Base-by-base conservation (phyloP, 139 green algal species). In the Micromonas commoda region DNA sequence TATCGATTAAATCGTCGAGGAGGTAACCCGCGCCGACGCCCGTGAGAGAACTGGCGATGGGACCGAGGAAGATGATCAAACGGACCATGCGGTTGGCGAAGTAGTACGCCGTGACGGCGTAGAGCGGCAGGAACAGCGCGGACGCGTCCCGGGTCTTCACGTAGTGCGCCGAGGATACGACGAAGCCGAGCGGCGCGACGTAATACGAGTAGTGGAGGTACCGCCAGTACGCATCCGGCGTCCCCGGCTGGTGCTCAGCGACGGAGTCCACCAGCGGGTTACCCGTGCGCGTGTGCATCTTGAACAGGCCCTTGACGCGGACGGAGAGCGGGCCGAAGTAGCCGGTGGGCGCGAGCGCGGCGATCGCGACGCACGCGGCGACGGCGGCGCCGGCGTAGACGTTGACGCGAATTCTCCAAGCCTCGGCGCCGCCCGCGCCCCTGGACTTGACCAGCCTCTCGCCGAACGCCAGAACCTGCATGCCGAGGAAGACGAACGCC, bases 231-330 rank as follows among this genome's bases (percentile, higher is more conserved):
- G 82, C 82, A 61, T 84, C 79, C 72, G 82, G 80, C 45, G 77
- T 84, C 64, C 81, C 85, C 54, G 85, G 85, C 82, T 88, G 85
- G 81, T 88, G 85, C 79, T 88, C 85, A 0, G 85, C 85, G n/a
- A 88, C 85, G 2, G 76, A 84, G 35, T 84, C 85, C 29, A 88
- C 80, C 64, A 88, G 83, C 52, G 85, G 85, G 54, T 86, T 88
- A 69, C 83, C 83, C 39, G 85, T 88, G 63, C 83, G 81, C 77
- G 85, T 82, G 76, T 88, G 77, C 68, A 77, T 77, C 2, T 77
- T 39, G 66, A 82, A 82, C 16, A 82, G 61, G 21, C 77, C 65
- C 1, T 26, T 21, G 5, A 82, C 77, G 19, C 77, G 77, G 13
- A 64, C 53, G 26, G 67, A 77, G 16, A 82, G 51, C 28, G 61